Evolutionary conservation across 139 green algal species (phyloP).

Genomic region (Diplosphaera chodatii): DNA sequence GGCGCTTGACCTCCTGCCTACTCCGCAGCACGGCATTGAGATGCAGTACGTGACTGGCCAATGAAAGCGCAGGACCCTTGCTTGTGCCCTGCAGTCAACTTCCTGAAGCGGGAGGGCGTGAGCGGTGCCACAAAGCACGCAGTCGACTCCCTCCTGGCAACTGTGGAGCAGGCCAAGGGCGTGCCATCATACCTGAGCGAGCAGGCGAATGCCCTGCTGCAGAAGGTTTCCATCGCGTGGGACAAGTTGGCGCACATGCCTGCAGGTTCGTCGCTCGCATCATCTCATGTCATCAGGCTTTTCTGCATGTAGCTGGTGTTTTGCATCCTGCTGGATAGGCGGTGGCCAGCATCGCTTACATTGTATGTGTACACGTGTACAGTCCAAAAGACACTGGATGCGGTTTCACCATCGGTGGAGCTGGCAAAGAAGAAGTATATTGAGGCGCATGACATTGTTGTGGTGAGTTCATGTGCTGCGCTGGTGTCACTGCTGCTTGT

Average conservation of each 20-base stretch:
- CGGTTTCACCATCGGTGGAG: slow-evolving; percentile 10
- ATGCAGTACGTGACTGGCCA: too few relatives aligned
- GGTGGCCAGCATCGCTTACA: too few relatives aligned
- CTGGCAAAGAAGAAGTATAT: slow-evolving; percentile 18
- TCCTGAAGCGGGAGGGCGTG: slow-evolving; percentile 32
- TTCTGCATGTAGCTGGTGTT: too few relatives aligned
- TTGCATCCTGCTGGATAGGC: too few relatives aligned
- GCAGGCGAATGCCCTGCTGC: slow-evolving; percentile 3
- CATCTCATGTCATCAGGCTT: too few relatives aligned
- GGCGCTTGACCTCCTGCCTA: too few relatives aligned
- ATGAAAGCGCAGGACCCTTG: too few relatives aligned
- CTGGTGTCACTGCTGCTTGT: too few relatives aligned
- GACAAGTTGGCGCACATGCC: slow-evolving; percentile 4
- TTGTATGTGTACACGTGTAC: background rate
- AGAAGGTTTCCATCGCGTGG: slow-evolving; percentile 2
- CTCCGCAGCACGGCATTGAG: too few relatives aligned
- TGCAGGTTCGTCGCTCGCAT: background rate
- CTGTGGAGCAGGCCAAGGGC: slow-evolving; percentile 34
- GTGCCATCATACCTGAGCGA: slow-evolving; percentile 18
- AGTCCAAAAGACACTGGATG: slow-evolving; percentile 14
- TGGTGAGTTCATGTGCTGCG: slow-evolving; percentile 7
- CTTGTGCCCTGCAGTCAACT: slow-evolving; percentile 15
- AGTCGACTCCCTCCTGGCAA: slow-evolving; percentile 26
- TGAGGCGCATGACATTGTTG: slow-evolving; percentile 1
- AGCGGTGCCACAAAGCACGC: slow-evolving; percentile 23